These are phyloP conservation scores for Nitzschia inconspicua DNA, from an alignment of 108 stramenopile genomes.

Conservation along the genomic window DNA sequence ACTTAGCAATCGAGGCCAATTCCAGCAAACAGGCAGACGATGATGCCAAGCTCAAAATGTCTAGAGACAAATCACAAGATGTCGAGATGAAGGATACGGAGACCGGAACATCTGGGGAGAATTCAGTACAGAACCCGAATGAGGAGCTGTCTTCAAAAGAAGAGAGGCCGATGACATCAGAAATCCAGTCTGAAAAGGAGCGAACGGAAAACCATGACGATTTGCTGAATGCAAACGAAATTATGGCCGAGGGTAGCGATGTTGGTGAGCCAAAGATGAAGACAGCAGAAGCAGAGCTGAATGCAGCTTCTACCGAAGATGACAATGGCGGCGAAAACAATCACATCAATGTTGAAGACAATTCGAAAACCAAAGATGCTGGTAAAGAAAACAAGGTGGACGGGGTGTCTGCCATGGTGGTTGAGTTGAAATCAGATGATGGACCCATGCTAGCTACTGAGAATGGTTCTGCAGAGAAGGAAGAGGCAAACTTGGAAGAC, in stretches of 20 bases:
- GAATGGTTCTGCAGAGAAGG: neutral
- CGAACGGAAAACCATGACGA: too few relatives aligned
- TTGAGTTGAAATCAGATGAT: neutral
- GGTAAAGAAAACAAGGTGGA: too few relatives aligned
- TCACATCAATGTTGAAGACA: neutral
- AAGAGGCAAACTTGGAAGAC: conserved; percentile 3
- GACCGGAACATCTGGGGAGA: too few relatives aligned
- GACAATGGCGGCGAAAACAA: neutral
- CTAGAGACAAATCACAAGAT: neutral
- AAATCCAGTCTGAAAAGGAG: neutral
- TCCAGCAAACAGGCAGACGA: neutral
- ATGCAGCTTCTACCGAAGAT: too few relatives aligned
- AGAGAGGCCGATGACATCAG: too few relatives aligned
- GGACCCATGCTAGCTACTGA: neutral
- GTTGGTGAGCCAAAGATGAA: neutral
- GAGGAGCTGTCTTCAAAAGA: too few relatives aligned
- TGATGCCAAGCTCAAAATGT: neutral
- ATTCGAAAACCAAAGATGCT: too few relatives aligned
- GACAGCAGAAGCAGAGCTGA: neutral
- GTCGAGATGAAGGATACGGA: neutral
- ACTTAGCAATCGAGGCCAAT: too few relatives aligned
- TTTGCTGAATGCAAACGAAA: too few relatives aligned
- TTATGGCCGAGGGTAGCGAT: too few relatives aligned
- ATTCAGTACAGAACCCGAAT: too few relatives aligned
- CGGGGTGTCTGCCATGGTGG: too few relatives aligned